These are phyloP conservation scores for Pythium aristosporum DNA, from an alignment of 352 stramenopile species.

Conservation along the genomic window DNA sequence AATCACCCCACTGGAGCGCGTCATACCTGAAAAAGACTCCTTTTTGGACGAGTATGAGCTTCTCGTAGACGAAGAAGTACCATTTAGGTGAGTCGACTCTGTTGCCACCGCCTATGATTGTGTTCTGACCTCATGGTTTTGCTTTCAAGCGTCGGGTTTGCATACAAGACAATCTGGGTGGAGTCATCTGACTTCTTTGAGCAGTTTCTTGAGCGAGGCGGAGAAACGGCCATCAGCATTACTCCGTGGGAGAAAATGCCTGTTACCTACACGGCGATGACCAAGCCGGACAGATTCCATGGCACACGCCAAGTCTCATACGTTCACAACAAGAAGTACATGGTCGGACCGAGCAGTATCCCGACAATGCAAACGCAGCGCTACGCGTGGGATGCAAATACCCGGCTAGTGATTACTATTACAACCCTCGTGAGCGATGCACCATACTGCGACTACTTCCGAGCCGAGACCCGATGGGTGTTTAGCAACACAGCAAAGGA, in stretches of 20 bases:
- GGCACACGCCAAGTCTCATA: conserved; percentile 54
- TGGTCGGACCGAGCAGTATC: conserved; percentile 78
- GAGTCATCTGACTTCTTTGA: conserved; percentile 51
- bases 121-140: neutral
- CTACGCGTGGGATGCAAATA: conserved; percentile 46
- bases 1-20: neutral
- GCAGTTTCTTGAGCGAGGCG: conserved; percentile 40
- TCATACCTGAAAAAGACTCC: conserved; percentile 44
- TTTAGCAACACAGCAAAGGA: conserved; percentile 58
- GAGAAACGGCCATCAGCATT: conserved; percentile 64
- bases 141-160: conserved; percentile 58
- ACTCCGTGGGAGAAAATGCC: conserved; percentile 44
- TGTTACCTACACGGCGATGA: conserved; percentile 52
- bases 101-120: neutral
- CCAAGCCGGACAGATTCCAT: conserved; percentile 61
- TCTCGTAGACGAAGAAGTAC: conserved; percentile 63
- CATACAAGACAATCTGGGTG: conserved; percentile 59
- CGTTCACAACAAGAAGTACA: conserved; percentile 89
- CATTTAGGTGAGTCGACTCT: conserved; percentile 56
- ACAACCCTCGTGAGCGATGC: conserved; percentile 75
- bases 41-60: conserved; percentile 74
- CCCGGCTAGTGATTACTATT: conserved; percentile 64
- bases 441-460: conserved; percentile 87
- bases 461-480: conserved; percentile 83
- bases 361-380: conserved; percentile 72